These are phyloP conservation scores for Prunus davidiana DNA, from an alignment of 306 rosid species.

Conservation along the genomic window DNA sequence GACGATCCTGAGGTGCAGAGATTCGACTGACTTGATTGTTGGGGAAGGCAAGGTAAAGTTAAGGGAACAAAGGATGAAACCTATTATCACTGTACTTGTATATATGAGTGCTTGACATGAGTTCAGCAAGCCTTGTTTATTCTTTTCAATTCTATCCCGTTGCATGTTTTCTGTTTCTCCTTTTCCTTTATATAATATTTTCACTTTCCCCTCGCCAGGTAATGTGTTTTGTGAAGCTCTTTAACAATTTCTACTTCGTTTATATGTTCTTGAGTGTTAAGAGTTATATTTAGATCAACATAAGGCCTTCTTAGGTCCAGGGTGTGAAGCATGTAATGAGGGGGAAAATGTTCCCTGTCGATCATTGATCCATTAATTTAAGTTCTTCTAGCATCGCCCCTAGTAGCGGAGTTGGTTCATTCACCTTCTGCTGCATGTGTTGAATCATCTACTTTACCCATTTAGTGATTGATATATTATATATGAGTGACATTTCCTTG, in stretches of 20 bases:
- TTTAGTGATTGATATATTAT: neutral
- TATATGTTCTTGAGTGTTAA: neutral
- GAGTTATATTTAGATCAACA: neutral
- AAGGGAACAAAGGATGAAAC: constrained; percentile 42
- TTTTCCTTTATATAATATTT: neutral
- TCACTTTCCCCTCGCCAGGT: constrained; percentile 11
- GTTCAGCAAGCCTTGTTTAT: constrained; percentile 28
- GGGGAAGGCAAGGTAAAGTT: constrained; percentile 64
- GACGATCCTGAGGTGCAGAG: constrained; percentile 43
- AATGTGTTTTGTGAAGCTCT: constrained; percentile 4
- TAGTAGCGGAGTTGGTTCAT: neutral
- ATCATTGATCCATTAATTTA: neutral
- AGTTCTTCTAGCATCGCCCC: neutral
- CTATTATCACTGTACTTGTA: constrained; percentile 38
- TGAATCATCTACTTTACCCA: neutral
- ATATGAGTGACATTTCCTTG: constrained; percentile 28
- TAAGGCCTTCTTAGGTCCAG: neutral
- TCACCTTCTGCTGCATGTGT: constrained; percentile 4
- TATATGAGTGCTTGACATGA: constrained; percentile 32
- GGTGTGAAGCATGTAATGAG: neutral
- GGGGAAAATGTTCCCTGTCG: neutral
- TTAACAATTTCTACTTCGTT: neutral
- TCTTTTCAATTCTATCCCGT: constrained; percentile 25
- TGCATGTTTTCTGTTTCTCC: constrained; percentile 4
- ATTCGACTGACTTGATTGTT: constrained; percentile 49